These are phyloP conservation scores for Dactylellina sp. DNA, from an alignment of 2,329 filamentous ascomycete species.

Conservation along the genomic window DNA sequence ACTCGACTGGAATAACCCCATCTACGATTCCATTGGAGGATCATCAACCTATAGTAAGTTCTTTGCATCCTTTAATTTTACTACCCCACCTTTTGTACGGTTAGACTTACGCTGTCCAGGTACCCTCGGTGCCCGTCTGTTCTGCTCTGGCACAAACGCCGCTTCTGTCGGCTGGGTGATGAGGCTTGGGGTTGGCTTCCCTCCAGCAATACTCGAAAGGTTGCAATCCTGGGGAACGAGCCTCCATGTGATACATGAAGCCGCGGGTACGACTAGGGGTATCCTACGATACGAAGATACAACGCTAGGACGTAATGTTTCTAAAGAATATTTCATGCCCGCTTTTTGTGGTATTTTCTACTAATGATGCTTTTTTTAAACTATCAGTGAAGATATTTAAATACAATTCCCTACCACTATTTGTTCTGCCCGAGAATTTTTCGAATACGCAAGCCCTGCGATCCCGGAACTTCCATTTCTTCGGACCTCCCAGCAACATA, in stretches of 20 bases:
- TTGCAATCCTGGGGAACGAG: constrained; percentile 41
- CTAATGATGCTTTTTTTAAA: too few relatives aligned
- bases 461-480: constrained; percentile 60
- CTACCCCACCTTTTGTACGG: background rate
- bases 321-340: background rate
- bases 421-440: constrained; percentile 39
- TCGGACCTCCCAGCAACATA: constrained; percentile 57
- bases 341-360: too few relatives aligned
- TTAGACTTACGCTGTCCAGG: constrained; percentile 7
- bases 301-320: constrained; percentile 39
- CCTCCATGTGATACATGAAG: constrained; percentile 27
- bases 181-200: constrained; percentile 33
- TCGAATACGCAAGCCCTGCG: constrained; percentile 35
- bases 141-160: constrained; percentile 15
- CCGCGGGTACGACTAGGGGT: constrained; percentile 20
- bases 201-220: constrained; percentile 24
- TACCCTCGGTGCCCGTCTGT: constrained; percentile 39
- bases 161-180: constrained; percentile 47
- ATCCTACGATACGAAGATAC: constrained; percentile 36
- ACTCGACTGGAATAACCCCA: constrained; percentile 23
- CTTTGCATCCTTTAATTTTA: background rate
- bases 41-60: constrained; percentile 46
- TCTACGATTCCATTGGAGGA: constrained; percentile 38
- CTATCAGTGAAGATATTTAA: constrained; percentile 34
- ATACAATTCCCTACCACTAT: constrained; percentile 34